Conservation (phyloP, 2,329 filamentous ascomycete species). For the Triangularia setosa region DNA sequence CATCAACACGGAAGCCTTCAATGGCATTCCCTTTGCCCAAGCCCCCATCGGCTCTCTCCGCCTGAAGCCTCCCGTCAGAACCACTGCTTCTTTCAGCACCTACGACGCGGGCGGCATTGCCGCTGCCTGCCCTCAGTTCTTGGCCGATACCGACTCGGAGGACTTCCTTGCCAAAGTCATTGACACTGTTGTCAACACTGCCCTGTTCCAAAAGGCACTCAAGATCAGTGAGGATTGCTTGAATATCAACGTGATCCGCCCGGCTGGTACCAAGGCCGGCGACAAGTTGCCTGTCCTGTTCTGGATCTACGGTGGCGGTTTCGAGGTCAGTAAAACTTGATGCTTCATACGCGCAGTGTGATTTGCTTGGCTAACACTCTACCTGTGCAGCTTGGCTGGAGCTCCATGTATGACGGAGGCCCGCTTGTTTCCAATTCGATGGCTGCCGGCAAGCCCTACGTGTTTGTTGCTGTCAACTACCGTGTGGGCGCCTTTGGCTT, state of each 20-base stretch:
- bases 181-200: slow-evolving; percentile 49
- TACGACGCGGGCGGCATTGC: slow-evolving; percentile 56
- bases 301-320: slow-evolving; percentile 69
- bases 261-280: slow-evolving; percentile 49
- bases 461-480: slow-evolving; percentile 78
- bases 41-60: slow-evolving; percentile 63
- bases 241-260: slow-evolving; percentile 57
- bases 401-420: slow-evolving; percentile 49
- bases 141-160: slow-evolving; percentile 47
- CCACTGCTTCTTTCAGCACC: slow-evolving; percentile 55
- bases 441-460: slow-evolving; percentile 56
- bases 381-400: slow-evolving; percentile 43
- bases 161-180: slow-evolving; percentile 43
- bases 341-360: background rate
- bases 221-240: slow-evolving; percentile 62
- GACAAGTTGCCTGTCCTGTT: slow-evolving; percentile 63
- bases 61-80: slow-evolving; percentile 62
- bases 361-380: slow-evolving; percentile 6
- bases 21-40: slow-evolving; percentile 71
- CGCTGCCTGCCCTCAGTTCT: slow-evolving; percentile 69
- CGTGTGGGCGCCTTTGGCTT: slow-evolving; percentile 72
- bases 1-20: slow-evolving; percentile 61
- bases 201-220: slow-evolving; percentile 53
- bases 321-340: slow-evolving; percentile 37
- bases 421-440: slow-evolving; percentile 45